Base-by-base conservation (phyloP, 805 yeast species). In the Candida railenensis region DNA sequence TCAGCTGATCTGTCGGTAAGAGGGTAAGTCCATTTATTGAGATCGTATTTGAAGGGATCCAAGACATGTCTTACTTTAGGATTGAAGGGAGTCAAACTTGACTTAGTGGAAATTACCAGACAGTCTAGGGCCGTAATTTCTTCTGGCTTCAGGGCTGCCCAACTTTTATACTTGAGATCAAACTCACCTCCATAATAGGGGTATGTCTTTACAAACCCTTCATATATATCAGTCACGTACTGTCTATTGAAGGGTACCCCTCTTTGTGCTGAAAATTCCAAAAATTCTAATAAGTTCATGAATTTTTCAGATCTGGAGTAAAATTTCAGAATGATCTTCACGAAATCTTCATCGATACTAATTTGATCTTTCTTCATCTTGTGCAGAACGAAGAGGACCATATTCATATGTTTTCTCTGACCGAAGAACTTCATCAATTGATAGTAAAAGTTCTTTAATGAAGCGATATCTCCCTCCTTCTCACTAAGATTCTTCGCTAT, bases 191-290 rank as follows among this genome's bases (percentile, higher is more conserved):
- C 66, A 19, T 58, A 53, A 41, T 66, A 58, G 1, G 75, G 74
- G 44, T 66, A 71, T 1, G 68, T 55, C 22, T 51, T 51, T 5
- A 71, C 56, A 50, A 69, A 71, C 2, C 67, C 52, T 12, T 66
- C 61, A 43, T 59, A 68, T 4, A 66, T 43, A 32, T 53, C 53
- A 22, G 52, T 52, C n/a, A 66, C 46, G 40, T 54, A 64, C 4
- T 53, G 48, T 14, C 55, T 55, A 38, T 61, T 57, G 45, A 62
- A 66, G 12, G 39, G 47, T n/a, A 53, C 50, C 11, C 30, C 30
- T 40, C 48, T 47, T 25, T 40, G 48, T 18, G 49, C 53, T 7
- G 51, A 51, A 21, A 53, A 54, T 15, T 50, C 46, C 38, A 67
- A 40, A 45, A 62, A 64, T 44, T 57, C 53, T n/a, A 58, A 44